These are phyloP conservation scores for Lecanicillium sp. DNA, from an alignment of 2,329 filamentous ascomycete genomes.

Conservation along the genomic window DNA sequence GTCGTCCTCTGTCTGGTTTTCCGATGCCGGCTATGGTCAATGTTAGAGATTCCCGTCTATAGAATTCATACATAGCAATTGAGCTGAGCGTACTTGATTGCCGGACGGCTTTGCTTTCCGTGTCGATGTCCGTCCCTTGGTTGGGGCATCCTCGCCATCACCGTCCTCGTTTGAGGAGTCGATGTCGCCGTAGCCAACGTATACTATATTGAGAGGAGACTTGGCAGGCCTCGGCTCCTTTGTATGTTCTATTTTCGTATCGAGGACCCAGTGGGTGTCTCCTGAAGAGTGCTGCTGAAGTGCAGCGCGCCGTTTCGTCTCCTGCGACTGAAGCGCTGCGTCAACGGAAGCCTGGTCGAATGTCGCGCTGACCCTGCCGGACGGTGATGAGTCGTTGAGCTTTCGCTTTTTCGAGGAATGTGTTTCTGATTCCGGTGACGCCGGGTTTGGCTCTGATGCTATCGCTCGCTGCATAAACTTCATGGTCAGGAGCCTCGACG, in stretches of 20 bases:
- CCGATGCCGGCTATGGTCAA: constrained; percentile 8
- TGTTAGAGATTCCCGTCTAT: not conserved
- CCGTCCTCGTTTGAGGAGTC: constrained; percentile 30
- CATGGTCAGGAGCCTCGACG: constrained; percentile 83
- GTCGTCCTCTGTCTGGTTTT: constrained; percentile 14
- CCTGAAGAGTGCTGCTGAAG: constrained; percentile 55
- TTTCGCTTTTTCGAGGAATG: constrained; percentile 58
- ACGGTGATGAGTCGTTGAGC: constrained; percentile 26
- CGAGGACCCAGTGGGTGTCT: constrained; percentile 70
- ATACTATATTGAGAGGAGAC: constrained; percentile 47
- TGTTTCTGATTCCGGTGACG: constrained; percentile 39
- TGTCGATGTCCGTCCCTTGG: constrained; percentile 28
- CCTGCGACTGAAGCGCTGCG: constrained; percentile 57
- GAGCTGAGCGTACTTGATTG: constrained; percentile 21
- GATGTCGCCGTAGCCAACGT: constrained; percentile 44
- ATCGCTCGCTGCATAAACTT: constrained; percentile 94
- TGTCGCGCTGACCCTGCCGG: constrained; percentile 26
- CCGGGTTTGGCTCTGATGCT: constrained; percentile 42
- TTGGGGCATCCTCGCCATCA: constrained; percentile 24
- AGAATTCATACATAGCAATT: not conserved
- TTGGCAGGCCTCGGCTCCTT: constrained; percentile 21
- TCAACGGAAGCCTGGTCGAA: constrained; percentile 53
- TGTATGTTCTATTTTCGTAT: constrained; percentile 28
- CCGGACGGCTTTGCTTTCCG: constrained; percentile 19
- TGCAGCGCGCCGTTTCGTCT: constrained; percentile 53